phyloP scores from a whole-genome alignment of 495 filamentous ascomycete genomes.

The Daldinia bambusicola region DNA sequence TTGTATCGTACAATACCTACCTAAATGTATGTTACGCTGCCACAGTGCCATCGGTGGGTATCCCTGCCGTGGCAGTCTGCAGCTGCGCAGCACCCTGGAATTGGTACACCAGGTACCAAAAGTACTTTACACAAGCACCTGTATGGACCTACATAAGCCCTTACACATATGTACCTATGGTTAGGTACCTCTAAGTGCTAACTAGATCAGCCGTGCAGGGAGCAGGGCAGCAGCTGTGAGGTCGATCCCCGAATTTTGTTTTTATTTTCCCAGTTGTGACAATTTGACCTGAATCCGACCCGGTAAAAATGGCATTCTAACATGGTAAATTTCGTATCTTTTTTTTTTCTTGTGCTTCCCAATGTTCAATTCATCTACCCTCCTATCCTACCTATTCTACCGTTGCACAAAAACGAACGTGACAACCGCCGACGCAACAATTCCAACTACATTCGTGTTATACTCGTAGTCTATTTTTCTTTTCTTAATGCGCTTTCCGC shows the following conservation, averaged over 20 bases:
- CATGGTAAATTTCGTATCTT: constrained; percentile 2
- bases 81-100: constrained; percentile 13
- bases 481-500: not conserved
- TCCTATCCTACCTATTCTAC: not conserved
- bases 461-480: not conserved
- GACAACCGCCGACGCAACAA: constrained; percentile 17
- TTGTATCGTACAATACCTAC: too few species aligned
- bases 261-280: constrained; percentile 15
- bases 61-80: constrained; percentile 24
- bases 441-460: constrained; percentile 10
- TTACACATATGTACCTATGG: constrained; percentile 2
- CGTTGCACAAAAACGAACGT: constrained; percentile 26
- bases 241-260: constrained; percentile 28
- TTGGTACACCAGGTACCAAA: constrained; percentile 1
- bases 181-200: not conserved
- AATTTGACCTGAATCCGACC: constrained; percentile 34
- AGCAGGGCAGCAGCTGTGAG: constrained; percentile 9
- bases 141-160: not conserved
- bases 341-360: not conserved
- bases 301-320: constrained; percentile 22
- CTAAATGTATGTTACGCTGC: constrained; percentile 19
- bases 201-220: constrained; percentile 40
- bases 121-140: constrained; percentile 17
- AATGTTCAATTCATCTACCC: too few species aligned
- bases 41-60: constrained; percentile 10